Conservation (phyloP, 345 rosid species). For the Populus deltoides region DNA sequence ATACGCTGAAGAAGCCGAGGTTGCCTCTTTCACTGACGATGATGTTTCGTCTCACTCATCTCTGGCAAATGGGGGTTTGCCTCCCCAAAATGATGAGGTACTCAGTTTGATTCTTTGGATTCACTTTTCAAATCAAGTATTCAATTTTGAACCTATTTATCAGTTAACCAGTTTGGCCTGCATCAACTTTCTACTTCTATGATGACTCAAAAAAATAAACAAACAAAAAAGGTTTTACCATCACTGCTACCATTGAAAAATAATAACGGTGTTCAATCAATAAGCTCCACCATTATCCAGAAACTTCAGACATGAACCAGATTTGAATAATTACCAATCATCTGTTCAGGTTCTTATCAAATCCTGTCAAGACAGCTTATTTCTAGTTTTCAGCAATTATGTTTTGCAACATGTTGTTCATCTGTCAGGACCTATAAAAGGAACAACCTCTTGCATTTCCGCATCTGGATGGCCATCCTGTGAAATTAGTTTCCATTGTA, state of each 20-base stretch:
- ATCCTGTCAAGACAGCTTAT: neutral
- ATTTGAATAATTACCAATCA: neutral
- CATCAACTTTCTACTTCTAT: slow-evolving; percentile 1
- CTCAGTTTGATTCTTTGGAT: neutral
- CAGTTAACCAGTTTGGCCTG: neutral
- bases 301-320: neutral
- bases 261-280: no score
- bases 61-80: slow-evolving; percentile 43
- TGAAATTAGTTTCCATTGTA: neutral
- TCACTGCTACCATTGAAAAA: no score
- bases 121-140: neutral
- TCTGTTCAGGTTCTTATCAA: neutral
- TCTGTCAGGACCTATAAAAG: neutral
- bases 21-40: slow-evolving; percentile 66
- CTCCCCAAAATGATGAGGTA: slow-evolving; percentile 54
- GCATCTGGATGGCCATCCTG: neutral
- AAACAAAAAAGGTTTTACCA: no score
- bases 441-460: slow-evolving; percentile 1
- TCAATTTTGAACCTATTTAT: slow-evolving; percentile 2
- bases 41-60: slow-evolving; percentile 85
- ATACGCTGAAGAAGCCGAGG: slow-evolving; percentile 78
- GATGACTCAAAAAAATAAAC: no score
- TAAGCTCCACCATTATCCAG: neutral
- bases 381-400: neutral
- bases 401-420: neutral